Conservation (phyloP, 2,329 filamentous ascomycete species). For the Dactylellina leptospora region DNA sequence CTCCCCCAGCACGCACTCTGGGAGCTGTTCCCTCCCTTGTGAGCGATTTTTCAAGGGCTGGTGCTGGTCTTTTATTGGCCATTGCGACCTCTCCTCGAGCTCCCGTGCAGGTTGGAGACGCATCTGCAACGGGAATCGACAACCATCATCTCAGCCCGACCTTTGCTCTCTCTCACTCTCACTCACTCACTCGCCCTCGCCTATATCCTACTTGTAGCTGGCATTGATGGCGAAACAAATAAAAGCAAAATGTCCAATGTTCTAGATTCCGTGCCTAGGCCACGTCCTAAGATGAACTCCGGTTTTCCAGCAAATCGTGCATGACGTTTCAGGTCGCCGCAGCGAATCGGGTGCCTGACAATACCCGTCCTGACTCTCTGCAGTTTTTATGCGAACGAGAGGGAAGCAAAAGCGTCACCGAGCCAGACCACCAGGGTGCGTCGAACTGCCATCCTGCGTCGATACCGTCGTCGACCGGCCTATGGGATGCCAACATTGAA, state of each 20-base stretch:
- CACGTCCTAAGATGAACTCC: neutral
- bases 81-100: neutral
- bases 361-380: too few species aligned
- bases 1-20: slow-evolving; percentile 1
- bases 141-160: neutral
- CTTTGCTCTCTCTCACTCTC: neutral
- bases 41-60: slow-evolving; percentile 13
- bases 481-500: slow-evolving; percentile 44
- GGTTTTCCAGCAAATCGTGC: slow-evolving; percentile 31
- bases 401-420: too few species aligned
- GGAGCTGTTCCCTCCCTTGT: neutral
- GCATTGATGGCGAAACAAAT: slow-evolving; percentile 5
- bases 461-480: neutral
- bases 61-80: neutral
- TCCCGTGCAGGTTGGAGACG: neutral
- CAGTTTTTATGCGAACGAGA: too few species aligned
- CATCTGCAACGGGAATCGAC: neutral
- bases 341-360: slow-evolving; percentile 40
- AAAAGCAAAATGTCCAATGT: neutral
- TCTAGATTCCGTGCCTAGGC: slow-evolving; percentile 28
- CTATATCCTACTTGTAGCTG: neutral
- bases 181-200: neutral
- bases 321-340: slow-evolving; percentile 26
- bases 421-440: too few species aligned
- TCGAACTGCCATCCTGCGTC: neutral